A percentile compares a stretch with the other conserved stretches of the same genome.
These are phyloP conservation scores for Raphanus sativus DNA, from an alignment of 345 rosid genomes.

Conservation along the genomic window DNA sequence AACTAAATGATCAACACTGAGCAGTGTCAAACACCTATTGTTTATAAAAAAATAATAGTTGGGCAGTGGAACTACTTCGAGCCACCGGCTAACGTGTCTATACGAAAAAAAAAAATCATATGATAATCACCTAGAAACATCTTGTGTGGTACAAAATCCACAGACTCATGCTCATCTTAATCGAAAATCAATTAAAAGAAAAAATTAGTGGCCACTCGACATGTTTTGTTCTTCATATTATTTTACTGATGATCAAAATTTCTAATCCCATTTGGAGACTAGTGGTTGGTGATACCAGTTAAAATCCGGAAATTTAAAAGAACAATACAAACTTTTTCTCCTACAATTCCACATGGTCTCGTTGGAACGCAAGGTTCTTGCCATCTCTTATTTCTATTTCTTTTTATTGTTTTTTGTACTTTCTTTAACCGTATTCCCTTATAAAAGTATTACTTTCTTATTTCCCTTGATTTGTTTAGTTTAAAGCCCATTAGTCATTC, in stretches of 20 bases:
- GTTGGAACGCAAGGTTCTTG: conserved; percentile 37
- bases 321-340: conserved; percentile 4
- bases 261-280: neutral
- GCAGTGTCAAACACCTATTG: too few relatives aligned
- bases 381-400: neutral
- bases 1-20: neutral
- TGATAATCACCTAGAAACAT: neutral
- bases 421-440: conserved; percentile 17
- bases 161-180: neutral
- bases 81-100: neutral
- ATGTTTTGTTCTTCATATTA: neutral
- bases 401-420: conserved; percentile 22
- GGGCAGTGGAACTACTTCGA: neutral
- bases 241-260: neutral
- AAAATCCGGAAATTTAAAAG: neutral
- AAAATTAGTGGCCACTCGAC: too few relatives aligned
- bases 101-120: neutral
- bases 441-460: neutral
- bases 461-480: conserved; percentile 3
- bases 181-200: neutral
- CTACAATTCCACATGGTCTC: conserved; percentile 34
- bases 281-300: conserved; percentile 12
- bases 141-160: neutral
- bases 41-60: neutral
- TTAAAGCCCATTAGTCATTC: conserved; percentile 14